Base-by-base conservation (phyloP, 2,329 filamentous ascomycete genomes). In the Drechslerella coelobrocha region DNA sequence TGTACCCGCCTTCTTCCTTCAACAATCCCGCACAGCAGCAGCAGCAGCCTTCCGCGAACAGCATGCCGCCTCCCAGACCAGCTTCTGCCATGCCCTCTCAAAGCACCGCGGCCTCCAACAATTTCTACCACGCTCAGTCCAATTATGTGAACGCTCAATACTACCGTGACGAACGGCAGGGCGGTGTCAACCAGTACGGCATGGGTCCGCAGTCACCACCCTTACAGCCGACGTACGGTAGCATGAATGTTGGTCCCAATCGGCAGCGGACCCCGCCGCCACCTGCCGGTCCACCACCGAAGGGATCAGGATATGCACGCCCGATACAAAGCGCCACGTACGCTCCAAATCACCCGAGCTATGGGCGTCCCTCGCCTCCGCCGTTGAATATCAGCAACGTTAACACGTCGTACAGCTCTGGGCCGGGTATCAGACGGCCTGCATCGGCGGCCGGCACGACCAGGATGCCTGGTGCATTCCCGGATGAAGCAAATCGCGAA, bases 61-160 rank as follows among this genome's bases (percentile, higher is more conserved):
- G 37, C 39, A 45, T 61, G 14, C 43, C 52, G 2, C 65, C 65
- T 31, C 57, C 65, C 17, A 57, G 65, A 59, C 65, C 65, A 9
- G 65, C 65, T 7, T 69, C 65, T 8, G 65, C 65, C 39, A 57
- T 69, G 45, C 65, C 65, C 14, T 54, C 65, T 9, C 57, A 68
- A 51, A 48, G 52, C 19, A 39, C 47, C 14, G 51, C 45, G 26
- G 48, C 17, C 17, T 62, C 68, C 3, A 62, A 43, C 43, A 34
- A 56, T 17, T 72, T 54, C 29, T 72, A 72, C 21, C 68, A 63
- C 17, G 7, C 50, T 6, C 57, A 53, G 8, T 61, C 56, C 8
- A 60, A 65, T 34, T 72, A 72, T 29, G 68, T 72, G 19, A 72
- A 72, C 19, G 68, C 68, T 7, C 68, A 72, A 31, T 72, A 72